A percentile compares a stretch with the other conserved stretches of the same genome.
Conservation (phyloP, 768 basidiomycete genomes). For the Krasilnikovozyma curviuscula region DNA sequence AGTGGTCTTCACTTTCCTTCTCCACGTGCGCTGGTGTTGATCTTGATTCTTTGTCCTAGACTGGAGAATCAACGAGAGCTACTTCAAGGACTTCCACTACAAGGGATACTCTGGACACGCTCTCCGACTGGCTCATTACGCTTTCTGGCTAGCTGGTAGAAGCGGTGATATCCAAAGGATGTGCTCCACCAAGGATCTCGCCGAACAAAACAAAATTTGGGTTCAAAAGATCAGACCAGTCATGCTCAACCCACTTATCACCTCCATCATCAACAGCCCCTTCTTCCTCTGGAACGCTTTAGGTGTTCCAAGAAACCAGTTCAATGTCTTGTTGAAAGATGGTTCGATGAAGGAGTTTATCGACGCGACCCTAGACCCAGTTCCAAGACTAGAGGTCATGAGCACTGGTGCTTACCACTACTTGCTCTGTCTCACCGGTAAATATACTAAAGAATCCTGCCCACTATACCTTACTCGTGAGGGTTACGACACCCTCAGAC, state of each 20-base stretch:
- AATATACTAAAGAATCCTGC: conserved; percentile 37
- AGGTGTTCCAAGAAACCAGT: conserved; percentile 46
- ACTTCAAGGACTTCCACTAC: conserved; percentile 40
- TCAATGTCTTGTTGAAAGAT: conserved; percentile 37
- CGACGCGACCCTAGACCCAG: conserved; percentile 28
- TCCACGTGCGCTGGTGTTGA: background rate
- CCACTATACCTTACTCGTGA: conserved; percentile 45
- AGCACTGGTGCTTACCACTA: conserved; percentile 47
- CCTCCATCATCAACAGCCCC: conserved; percentile 35
- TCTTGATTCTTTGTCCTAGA: conserved; percentile 33
- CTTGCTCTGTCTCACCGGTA: conserved; percentile 35
- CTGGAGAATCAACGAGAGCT: conserved; percentile 43
- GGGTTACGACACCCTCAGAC: conserved; percentile 40
- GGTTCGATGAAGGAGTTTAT: conserved; percentile 27
- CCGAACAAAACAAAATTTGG: conserved; percentile 48
- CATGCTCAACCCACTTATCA: conserved; percentile 40
- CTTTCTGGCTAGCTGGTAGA: conserved; percentile 46
- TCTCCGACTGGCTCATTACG: conserved; percentile 39
- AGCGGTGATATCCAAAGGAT: conserved; percentile 36
- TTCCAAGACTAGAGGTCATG: conserved; percentile 29
- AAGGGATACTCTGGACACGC: conserved; percentile 47
- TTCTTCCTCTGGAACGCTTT: conserved; percentile 45
- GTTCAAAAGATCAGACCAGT: conserved; percentile 38
- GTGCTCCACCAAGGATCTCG: conserved; percentile 36
- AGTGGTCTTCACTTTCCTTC: conserved; percentile 16